Conservation (phyloP, 208 protist genomes). For the Endotrypanum monterogeii region DNA sequence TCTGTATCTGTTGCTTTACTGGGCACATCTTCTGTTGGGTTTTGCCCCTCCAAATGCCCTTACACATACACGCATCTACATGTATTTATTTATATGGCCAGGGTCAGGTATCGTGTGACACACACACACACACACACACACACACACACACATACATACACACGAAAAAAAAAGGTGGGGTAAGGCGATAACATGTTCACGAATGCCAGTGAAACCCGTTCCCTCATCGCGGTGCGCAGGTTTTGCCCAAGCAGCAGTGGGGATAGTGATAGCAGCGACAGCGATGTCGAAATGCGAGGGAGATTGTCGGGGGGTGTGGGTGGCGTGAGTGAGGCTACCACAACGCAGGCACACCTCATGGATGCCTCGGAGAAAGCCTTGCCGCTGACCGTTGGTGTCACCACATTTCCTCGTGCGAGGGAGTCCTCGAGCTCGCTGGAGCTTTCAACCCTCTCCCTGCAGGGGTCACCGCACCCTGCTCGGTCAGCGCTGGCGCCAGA, state of each 20-base stretch:
- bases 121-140: too few species aligned
- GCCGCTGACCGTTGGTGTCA: background rate
- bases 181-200: background rate
- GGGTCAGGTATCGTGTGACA: too few species aligned
- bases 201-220: background rate
- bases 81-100: too few species aligned
- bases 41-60: background rate
- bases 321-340: conserved; percentile 3
- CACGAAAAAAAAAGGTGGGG: too few species aligned
- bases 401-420: background rate
- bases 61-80: background rate
- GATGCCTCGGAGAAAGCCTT: background rate
- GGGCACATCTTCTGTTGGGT: background rate
- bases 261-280: conserved; percentile 11
- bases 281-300: background rate
- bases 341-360: background rate
- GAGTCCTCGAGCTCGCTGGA: conserved; percentile 4
- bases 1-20: background rate
- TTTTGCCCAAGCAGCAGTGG: background rate
- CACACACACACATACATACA: too few species aligned
- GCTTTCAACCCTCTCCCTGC: conserved; percentile 4
- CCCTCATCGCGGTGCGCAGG: background rate
- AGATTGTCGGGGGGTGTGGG: background rate
- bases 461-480: background rate
- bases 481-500: background rate